Evolutionary conservation across 2,329 filamentous ascomycete species (phyloP).

Genomic region (Endocalyx cinctus): DNA sequence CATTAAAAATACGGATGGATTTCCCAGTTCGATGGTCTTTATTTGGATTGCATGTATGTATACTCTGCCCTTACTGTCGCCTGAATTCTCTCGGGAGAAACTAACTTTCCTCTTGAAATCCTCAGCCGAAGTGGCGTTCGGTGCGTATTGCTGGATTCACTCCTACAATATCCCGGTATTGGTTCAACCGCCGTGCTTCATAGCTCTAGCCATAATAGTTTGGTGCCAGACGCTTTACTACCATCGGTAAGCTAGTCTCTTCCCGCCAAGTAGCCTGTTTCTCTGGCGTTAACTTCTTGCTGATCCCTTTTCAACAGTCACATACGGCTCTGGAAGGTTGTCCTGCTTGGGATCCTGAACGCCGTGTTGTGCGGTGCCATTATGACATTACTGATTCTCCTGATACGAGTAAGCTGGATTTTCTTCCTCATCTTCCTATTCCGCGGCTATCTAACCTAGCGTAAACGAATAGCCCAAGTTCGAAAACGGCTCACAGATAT

Average conservation of each 20-base stretch:
- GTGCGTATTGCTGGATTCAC: constrained; percentile 34
- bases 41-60: constrained; percentile 53
- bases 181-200: constrained; percentile 38
- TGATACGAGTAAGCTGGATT: constrained; percentile 48
- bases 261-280: too few relatives aligned
- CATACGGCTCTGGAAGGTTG: constrained; percentile 44
- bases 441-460: constrained; percentile 5
- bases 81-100: neutral
- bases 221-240: constrained; percentile 36
- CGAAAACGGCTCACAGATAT: constrained; percentile 45
- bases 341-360: constrained; percentile 33
- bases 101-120: neutral
- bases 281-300: too few relatives aligned
- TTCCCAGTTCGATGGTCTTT: constrained; percentile 58
- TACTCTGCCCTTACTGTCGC: too few relatives aligned
- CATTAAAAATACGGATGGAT: constrained; percentile 55
- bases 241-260: constrained; percentile 21
- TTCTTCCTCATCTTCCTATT: constrained; percentile 1
- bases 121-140: constrained; percentile 35
- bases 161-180: constrained; percentile 39
- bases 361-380: constrained; percentile 44
- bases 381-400: constrained; percentile 53
- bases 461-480: constrained; percentile 43
- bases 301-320: constrained; percentile 29
- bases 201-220: constrained; percentile 32